These are phyloP conservation scores for Septoria linicola DNA, from an alignment of 2,329 filamentous ascomycete species.

Conservation along the genomic window DNA sequence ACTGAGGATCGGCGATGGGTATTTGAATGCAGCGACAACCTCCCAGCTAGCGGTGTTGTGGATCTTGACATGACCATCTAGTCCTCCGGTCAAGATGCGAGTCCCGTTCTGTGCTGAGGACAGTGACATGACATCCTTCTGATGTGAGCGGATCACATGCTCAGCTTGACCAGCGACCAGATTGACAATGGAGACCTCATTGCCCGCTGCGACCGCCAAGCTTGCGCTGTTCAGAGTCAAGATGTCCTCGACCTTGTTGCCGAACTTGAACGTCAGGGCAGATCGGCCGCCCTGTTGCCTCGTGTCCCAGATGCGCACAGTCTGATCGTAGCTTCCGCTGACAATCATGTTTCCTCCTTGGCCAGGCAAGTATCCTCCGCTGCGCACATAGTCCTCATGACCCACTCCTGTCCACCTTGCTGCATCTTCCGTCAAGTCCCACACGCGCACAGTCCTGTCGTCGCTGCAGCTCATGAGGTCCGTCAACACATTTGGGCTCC, in stretches of 20 bases:
- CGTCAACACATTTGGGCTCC: slow-evolving; percentile 80
- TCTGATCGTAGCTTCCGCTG: slow-evolving; percentile 92
- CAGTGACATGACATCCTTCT: slow-evolving; percentile 93
- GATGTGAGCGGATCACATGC: slow-evolving; percentile 86
- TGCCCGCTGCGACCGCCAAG: slow-evolving; percentile 79
- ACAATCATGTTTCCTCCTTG: slow-evolving; percentile 69
- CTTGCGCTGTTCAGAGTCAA: slow-evolving; percentile 83
- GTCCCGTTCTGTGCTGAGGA: slow-evolving; percentile 76
- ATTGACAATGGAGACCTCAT: slow-evolving; percentile 86
- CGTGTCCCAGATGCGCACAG: slow-evolving; percentile 90
- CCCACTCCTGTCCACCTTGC: slow-evolving; percentile 77
- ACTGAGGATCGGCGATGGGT: slow-evolving; percentile 84
- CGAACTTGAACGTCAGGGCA: slow-evolving; percentile 93
- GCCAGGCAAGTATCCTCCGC: slow-evolving; percentile 78
- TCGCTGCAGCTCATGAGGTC: slow-evolving; percentile 86
- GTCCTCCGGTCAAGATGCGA: slow-evolving; percentile 78
- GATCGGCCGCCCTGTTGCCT: slow-evolving; percentile 64
- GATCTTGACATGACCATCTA: slow-evolving; percentile 96
- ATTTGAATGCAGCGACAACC: slow-evolving; percentile 91
- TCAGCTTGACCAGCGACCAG: slow-evolving; percentile 86
- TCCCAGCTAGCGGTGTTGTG: slow-evolving; percentile 96
- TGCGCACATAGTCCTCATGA: slow-evolving; percentile 89
- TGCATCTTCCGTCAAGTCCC: slow-evolving; percentile 83
- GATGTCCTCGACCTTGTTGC: slow-evolving; percentile 84
- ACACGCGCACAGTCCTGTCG: slow-evolving; percentile 86